Conservation (phyloP, 2,329 filamentous ascomycete species). For the Colletotrichum sansevieriae region DNA sequence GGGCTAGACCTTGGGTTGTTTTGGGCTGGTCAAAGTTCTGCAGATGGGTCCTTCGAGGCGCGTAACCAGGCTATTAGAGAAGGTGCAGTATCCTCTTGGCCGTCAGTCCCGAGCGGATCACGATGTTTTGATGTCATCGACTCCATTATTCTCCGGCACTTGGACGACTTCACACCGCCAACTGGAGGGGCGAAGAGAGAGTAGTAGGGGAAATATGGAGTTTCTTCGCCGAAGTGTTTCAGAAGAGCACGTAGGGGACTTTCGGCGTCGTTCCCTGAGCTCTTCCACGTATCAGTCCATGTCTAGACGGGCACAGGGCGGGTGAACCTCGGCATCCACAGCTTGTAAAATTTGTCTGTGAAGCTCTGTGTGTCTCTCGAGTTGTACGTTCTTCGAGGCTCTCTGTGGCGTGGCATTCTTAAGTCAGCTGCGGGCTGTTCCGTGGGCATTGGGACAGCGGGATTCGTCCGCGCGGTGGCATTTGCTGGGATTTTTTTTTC, state of each 20-base stretch:
- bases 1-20: neutral
- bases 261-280: constrained; percentile 2
- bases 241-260: neutral
- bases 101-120: constrained; percentile 23
- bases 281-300: neutral
- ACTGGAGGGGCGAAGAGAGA: constrained; percentile 7
- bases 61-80: constrained; percentile 8
- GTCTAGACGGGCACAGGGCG: neutral
- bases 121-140: constrained; percentile 39
- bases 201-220: constrained; percentile 3
- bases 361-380: neutral
- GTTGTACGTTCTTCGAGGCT: neutral
- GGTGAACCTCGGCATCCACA: constrained; percentile 13
- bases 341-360: neutral
- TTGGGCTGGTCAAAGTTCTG: neutral
- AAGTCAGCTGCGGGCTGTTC: constrained; percentile 27
- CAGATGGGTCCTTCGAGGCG: neutral
- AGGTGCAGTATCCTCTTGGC: constrained; percentile 11
- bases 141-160: constrained; percentile 36
- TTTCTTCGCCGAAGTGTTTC: constrained; percentile 4
- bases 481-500: neutral
- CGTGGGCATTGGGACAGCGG: constrained; percentile 10
- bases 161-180: constrained; percentile 33
- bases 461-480: constrained; percentile 3
- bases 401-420: constrained; percentile 17